Conservation (phyloP, 768 basidiomycete species). For the Glaciozyma martinii region DNA sequence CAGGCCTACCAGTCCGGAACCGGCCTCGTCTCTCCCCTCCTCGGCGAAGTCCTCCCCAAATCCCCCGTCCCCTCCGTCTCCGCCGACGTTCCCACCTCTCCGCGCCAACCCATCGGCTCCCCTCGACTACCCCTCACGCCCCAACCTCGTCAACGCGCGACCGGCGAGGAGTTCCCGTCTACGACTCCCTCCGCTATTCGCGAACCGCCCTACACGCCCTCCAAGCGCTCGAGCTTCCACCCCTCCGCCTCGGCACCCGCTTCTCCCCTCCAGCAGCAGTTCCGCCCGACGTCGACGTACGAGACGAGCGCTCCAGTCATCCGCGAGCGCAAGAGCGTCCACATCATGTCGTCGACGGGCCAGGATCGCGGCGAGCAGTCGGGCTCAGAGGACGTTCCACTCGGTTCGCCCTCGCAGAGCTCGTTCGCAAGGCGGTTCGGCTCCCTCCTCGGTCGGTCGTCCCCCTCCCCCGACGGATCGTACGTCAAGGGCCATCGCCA, state of each 20-base stretch:
- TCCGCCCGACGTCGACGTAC: not conserved
- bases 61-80: conserved; percentile 10
- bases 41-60: conserved; percentile 1
- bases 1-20: conserved; percentile 29
- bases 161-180: conserved; percentile 19
- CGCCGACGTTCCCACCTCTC: not conserved
- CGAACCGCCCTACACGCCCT: not conserved
- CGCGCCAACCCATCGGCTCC: conserved; percentile 6
- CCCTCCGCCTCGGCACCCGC: not conserved
- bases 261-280: conserved; percentile 2
- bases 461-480: not conserved
- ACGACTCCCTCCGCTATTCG: conserved; percentile 14
- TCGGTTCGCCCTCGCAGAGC: not conserved
- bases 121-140: conserved; percentile 25
- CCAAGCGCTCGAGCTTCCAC: not conserved
- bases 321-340: not conserved
- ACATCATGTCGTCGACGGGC: not conserved
- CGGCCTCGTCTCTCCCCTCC: not conserved
- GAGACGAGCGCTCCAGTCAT: not conserved
- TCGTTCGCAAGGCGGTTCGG: conserved; percentile 34
- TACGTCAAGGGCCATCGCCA: conserved; percentile 19
- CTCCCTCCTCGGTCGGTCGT: conserved; percentile 31
- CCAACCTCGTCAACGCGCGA: conserved; percentile 27
- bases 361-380: not conserved
- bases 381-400: not conserved